Evolutionary conservation across 2,329 filamentous ascomycete species (phyloP), one percentile per base, ranked within the genome.

Genomic region (Penicillium nordicum): DNA sequence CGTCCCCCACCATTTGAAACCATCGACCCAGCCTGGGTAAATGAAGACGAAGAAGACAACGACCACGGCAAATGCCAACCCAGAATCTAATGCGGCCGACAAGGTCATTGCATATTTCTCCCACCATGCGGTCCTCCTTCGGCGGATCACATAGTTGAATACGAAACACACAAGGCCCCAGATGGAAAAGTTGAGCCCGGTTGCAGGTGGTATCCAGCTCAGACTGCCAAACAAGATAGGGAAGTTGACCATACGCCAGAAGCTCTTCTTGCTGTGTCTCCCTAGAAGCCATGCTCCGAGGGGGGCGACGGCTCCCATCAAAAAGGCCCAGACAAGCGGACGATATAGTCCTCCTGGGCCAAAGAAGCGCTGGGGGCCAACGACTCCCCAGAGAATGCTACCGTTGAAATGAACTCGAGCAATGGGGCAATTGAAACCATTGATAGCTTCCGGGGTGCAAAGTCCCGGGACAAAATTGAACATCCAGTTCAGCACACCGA

Each of bases 41-140:
- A 94, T 82, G 62, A 95, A 88, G 1, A 86, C 89, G 66, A 96
- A 93, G 71, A 95, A 95, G 27, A 94, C 86, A 4, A 93, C 83
- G 10, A 95, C 86, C 36, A 94, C 87, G 29, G 89, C 89, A 66
- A 92, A 89, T 0, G 91, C 90, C 21, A 95, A 78, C 0, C 90
- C 90, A 1, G 88, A 92, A 70, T 95, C 91, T 53, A 95, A 79
- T 1, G 89, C 91, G 0, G 90, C 90, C 56, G 87, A 90, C 50
- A 95, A 78, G 4, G 90, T 92, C 89, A 95, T 94, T 40, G 89
- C 93, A 72, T 95, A 95, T 74, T 95, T 94, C 46, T 85, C 85
- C 91, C 91, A 95, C 91, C 91, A 96, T 1, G 84, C 86, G n/a
- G 79, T 79, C 27, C 84, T 87, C 23, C 87, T 80, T 36, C 84